phyloP scores from a whole-genome alignment of 1,284 basidiomycete species.

The Earliella scabrosa region DNA sequence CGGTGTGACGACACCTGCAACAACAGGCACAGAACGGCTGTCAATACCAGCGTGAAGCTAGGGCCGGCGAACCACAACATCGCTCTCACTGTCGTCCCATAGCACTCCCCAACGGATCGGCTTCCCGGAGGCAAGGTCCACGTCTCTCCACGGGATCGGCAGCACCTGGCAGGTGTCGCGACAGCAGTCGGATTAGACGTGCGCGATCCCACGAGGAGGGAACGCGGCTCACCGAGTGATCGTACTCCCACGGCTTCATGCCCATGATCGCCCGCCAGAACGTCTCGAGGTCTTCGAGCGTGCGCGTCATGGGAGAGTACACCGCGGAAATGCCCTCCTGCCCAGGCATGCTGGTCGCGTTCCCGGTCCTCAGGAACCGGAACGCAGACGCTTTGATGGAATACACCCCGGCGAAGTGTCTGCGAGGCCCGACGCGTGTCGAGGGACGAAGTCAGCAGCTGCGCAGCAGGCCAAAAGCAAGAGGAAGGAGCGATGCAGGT shows the following conservation, averaged over 20 bases:
- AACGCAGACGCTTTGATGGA: conserved; percentile 41
- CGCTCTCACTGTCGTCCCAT: conserved; percentile 51
- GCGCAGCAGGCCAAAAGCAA: not conserved
- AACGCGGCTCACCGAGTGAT: conserved; percentile 49
- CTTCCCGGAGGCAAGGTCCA: conserved; percentile 41
- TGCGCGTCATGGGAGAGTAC: conserved; percentile 39
- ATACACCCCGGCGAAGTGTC: conserved; percentile 37
- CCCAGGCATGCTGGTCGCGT: conserved; percentile 55
- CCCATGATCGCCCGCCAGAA: conserved; percentile 49
- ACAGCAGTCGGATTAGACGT: not conserved
- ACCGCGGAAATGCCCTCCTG: conserved; percentile 47
- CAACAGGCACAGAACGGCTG: not conserved
- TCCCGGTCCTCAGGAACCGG: conserved; percentile 56
- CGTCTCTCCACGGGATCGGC: conserved; percentile 59
- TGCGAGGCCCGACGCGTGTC: conserved; percentile 2
- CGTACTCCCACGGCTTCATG: conserved; percentile 65
- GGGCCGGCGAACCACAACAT: too few relatives aligned
- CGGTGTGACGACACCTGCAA: conserved; percentile 46
- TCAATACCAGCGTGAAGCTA: too few relatives aligned
- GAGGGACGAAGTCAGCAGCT: not conserved
- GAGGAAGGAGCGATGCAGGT: conserved; percentile 29
- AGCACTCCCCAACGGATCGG: conserved; percentile 58
- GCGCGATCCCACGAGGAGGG: not conserved
- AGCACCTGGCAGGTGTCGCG: conserved; percentile 42
- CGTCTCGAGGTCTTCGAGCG: conserved; percentile 36